These are phyloP conservation scores for Lumnitzera littorea DNA, from an alignment of 345 rosid genomes.

Conservation along the genomic window DNA sequence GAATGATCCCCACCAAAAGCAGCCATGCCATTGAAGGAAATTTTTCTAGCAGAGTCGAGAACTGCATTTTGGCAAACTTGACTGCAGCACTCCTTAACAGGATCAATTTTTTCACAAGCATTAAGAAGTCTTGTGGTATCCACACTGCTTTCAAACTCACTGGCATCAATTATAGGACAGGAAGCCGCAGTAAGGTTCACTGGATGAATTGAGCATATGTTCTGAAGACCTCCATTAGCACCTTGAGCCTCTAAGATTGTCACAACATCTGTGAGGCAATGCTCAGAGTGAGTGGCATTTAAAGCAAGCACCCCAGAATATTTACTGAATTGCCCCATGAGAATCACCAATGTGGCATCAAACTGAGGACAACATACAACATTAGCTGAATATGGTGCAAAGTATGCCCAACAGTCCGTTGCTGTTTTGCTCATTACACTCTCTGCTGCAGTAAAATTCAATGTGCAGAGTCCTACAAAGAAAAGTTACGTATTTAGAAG, in stretches of 20 bases:
- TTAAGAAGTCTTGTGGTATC: constrained; percentile 40
- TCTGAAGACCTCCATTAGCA: constrained; percentile 26
- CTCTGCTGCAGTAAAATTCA: constrained; percentile 38
- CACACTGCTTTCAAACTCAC: constrained; percentile 38
- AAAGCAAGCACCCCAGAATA: constrained; percentile 35
- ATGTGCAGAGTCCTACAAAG: constrained; percentile 33
- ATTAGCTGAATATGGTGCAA: constrained; percentile 50
- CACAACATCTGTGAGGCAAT: constrained; percentile 51
- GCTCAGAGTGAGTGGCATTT: constrained; percentile 26
- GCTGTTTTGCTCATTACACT: constrained; percentile 36
- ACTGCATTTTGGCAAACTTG: constrained; percentile 49
- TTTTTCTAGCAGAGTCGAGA: constrained; percentile 34
- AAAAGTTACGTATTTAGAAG: background rate
- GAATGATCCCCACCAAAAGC: constrained; percentile 10
- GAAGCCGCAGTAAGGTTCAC: constrained; percentile 41
- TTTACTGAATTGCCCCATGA: constrained; percentile 48
- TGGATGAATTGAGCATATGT: constrained; percentile 35
- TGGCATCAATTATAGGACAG: constrained; percentile 38
- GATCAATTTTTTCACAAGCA: constrained; percentile 44
- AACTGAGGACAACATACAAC: constrained; percentile 62
- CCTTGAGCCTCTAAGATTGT: constrained; percentile 47
- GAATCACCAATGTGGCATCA: constrained; percentile 43
- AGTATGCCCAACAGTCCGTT: constrained; percentile 41
- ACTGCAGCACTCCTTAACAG: constrained; percentile 47
- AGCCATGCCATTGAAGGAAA: constrained; percentile 26